Evolutionary conservation across 495 filamentous ascomycete genomes (phyloP), one percentile per base, ranked within the genome.

Genomic region (Friedmanniomyces endolithicus): DNA sequence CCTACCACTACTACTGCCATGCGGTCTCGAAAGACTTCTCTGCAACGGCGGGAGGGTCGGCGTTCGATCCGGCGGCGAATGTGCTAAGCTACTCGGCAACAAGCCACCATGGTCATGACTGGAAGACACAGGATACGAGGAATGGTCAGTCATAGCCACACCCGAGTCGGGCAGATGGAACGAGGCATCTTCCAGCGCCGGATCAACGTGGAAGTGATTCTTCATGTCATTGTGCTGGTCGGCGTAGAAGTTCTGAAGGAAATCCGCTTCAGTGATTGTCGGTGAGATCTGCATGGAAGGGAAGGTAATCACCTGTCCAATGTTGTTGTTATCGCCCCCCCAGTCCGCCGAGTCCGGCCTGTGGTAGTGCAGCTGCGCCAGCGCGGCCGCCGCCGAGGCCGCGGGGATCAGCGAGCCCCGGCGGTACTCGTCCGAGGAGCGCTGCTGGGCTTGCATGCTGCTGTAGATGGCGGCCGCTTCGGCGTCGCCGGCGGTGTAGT

Each of bases 331-430:
- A 24, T 24, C 35, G 40, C 39, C 53, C 22, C 53, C 58, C 58
- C 58, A 94, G 55, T 89, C 87, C 2, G 49, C 33, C 17, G 78
- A 77, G 19, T 88, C 84, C 46, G 84, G 76, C 45, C 85, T 86
- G 68, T 90, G 82, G 60, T 84, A 82, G 69, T 94, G 87, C 63
- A 95, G 75, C 71, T 92, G 85, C 44, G 89, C 88, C 49, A 95
- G 75, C 14, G 89, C 89, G 29, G 87, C 86, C 24, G 89, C 89
- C 23, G 87, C 87, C 50, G 80, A 88, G 52, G 85, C 87, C 37
- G 85, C 79, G 52, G 81, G 80, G 43, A 80, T 71, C 64, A 82
- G 68, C 35, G 77, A 75, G 48, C 73, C 81, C 63, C 74, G 78
- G 59, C 81, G 78, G 60, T 78, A 75, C 61, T 92, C 87, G 57